A percentile compares a stretch with the other conserved stretches of the same genome.
These are phyloP conservation scores for Phytophthora parvispora DNA, from an alignment of 352 stramenopile genomes.

Conservation along the genomic window DNA sequence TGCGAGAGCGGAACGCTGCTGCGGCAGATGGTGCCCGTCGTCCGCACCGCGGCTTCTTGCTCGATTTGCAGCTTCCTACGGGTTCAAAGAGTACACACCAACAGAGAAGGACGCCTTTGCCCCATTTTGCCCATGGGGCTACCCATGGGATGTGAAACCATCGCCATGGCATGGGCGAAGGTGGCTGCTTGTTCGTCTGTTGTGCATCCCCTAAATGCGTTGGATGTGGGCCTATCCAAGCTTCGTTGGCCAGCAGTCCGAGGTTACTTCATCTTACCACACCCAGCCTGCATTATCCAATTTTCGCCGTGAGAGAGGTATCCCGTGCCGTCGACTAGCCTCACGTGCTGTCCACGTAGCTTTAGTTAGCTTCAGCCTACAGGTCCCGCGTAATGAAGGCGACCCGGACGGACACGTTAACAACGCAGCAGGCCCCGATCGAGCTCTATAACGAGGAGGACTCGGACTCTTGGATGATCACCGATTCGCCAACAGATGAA, in stretches of 20 bases:
- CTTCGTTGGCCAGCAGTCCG: conserved; percentile 14
- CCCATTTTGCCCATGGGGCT: neutral
- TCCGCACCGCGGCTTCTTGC: conserved; percentile 21
- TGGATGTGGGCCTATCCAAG: conserved; percentile 25
- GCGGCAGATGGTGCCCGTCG: conserved; percentile 27
- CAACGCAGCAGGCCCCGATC: conserved; percentile 26
- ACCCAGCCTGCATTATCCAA: conserved; percentile 23
- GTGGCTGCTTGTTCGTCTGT: conserved; percentile 6
- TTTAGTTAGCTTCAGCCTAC: conserved; percentile 5
- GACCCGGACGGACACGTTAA: conserved; percentile 29
- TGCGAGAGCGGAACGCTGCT: conserved; percentile 19
- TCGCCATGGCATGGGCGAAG: neutral
- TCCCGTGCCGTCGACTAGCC: conserved; percentile 1
- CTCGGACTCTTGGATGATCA: conserved; percentile 43
- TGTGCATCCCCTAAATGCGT: neutral
- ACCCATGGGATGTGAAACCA: conserved; percentile 2
- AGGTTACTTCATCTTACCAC: conserved; percentile 7
- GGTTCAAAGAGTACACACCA: conserved; percentile 10
- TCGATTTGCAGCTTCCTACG: conserved; percentile 24
- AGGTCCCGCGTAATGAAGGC: conserved; percentile 29
- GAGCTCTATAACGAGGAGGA: conserved; percentile 32
- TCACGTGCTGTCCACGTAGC: conserved; percentile 6
- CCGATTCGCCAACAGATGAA: conserved; percentile 35
- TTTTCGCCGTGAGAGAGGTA: conserved; percentile 4
- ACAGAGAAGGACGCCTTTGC: conserved; percentile 26